Percentiles rank a stretch among this genome's conserved stretches.
Conservation (phyloP, 495 filamentous ascomycete genomes). For the Tuber magnatum region DNA sequence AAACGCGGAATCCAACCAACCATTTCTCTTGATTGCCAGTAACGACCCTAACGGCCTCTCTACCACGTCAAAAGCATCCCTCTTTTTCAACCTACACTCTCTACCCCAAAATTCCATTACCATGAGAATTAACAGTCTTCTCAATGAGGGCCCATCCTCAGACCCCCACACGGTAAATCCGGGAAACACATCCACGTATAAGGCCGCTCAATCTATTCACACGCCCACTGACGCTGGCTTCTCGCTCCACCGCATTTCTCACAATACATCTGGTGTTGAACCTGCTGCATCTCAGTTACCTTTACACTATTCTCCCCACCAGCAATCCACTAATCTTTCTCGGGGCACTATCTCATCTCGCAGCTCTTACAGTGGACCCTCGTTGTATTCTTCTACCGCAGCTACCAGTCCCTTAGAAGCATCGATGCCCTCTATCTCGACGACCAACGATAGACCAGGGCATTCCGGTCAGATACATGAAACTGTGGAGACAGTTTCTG, state of each 20-base stretch:
- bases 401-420: constrained; percentile 31
- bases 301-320: constrained; percentile 17
- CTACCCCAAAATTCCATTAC: constrained; percentile 14
- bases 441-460: constrained; percentile 10
- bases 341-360: constrained; percentile 26
- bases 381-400: constrained; percentile 32
- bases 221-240: constrained; percentile 2
- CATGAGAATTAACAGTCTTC: constrained; percentile 35
- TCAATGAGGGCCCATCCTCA: constrained; percentile 26
- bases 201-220: constrained; percentile 20
- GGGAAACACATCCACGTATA: constrained; percentile 13
- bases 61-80: constrained; percentile 28
- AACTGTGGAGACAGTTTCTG: constrained; percentile 9
- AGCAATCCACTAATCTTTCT: constrained; percentile 16
- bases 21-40: constrained; percentile 24
- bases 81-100: constrained; percentile 19
- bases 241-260: constrained; percentile 8
- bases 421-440: constrained; percentile 7
- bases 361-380: constrained; percentile 35
- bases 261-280: constrained; percentile 19
- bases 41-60: constrained; percentile 20
- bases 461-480: constrained; percentile 16
- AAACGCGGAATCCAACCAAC: constrained; percentile 30
- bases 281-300: constrained; percentile 13
- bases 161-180: constrained; percentile 23